phyloP scores from a whole-genome alignment of 768 basidiomycete genomes.

The Amanita molliuscula region DNA sequence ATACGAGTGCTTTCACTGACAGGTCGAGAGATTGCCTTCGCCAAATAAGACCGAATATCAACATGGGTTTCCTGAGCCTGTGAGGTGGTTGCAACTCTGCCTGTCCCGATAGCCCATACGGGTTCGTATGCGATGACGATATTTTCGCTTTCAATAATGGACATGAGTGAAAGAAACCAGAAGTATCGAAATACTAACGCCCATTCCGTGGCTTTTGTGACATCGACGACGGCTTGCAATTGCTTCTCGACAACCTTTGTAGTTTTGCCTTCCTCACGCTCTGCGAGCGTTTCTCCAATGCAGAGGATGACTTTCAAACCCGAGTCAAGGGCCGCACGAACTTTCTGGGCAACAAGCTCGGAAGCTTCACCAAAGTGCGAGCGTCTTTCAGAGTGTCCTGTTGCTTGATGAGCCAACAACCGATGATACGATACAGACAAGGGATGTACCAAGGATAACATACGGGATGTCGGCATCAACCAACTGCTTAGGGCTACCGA shows the following conservation, averaged over 20 bases:
- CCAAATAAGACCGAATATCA: slow-evolving; percentile 70
- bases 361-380: slow-evolving; percentile 87
- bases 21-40: slow-evolving; percentile 46
- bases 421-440: neutral
- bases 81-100: slow-evolving; percentile 84
- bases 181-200: slow-evolving; percentile 36
- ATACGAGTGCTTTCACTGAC: slow-evolving; percentile 74
- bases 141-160: slow-evolving; percentile 34
- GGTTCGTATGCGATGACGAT: slow-evolving; percentile 96
- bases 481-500: slow-evolving; percentile 59
- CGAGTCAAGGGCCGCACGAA: slow-evolving; percentile 66
- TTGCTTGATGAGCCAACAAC: slow-evolving; percentile 5
- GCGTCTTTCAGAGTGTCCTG: slow-evolving; percentile 94
- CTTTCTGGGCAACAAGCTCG: slow-evolving; percentile 76
- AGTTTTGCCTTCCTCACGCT: slow-evolving; percentile 78
- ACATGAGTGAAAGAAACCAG: neutral
- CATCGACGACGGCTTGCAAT: slow-evolving; percentile 62
- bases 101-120: slow-evolving; percentile 98
- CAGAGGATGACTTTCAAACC: slow-evolving; percentile 87
- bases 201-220: slow-evolving; percentile 65
- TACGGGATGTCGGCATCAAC: slow-evolving; percentile 80
- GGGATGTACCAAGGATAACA: slow-evolving; percentile 71
- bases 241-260: slow-evolving; percentile 73
- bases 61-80: slow-evolving; percentile 92
- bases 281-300: slow-evolving; percentile 85